A percentile compares a stretch with the other conserved stretches of the same genome.
phyloP scores from a whole-genome alignment of 176 grass and related monocot genomes.

The Aegilops bicornis region DNA sequence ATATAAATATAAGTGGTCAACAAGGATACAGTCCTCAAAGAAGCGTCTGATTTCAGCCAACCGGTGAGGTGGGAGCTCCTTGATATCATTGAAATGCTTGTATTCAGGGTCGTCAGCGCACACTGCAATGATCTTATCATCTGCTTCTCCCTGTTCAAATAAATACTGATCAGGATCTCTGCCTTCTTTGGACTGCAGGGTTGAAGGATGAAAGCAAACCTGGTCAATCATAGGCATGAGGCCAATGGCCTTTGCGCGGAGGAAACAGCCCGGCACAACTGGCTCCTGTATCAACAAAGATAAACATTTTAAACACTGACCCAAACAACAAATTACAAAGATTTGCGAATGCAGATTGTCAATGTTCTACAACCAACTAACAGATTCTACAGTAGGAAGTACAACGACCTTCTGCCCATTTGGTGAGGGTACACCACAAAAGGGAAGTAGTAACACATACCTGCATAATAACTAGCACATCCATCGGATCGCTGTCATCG shows the following conservation, averaged over 20 bases:
- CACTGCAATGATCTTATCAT: constrained; percentile 98
- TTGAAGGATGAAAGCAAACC: constrained; percentile 29
- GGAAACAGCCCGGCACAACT: constrained; percentile 88
- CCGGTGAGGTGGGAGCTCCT: constrained; percentile 93
- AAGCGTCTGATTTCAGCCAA: constrained; percentile 96
- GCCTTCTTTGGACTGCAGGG: neutral
- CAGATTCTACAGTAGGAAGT: neutral
- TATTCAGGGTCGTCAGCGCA: constrained; percentile 99
- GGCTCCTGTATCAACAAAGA: constrained; percentile 61
- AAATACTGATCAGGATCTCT: constrained; percentile 16
- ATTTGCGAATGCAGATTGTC: neutral
- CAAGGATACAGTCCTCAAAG: constrained; percentile 97
- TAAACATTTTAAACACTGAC: neutral
- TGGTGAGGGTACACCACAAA: too few relatives aligned
- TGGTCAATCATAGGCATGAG: constrained; percentile 99
- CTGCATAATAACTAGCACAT: constrained; percentile 99
- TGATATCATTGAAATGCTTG: constrained; percentile 90
- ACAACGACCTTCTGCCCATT: neutral
- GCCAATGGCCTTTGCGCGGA: constrained; percentile 89
- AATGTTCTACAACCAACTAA: neutral
- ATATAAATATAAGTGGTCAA: constrained; percentile 7
- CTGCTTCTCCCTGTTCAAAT: constrained; percentile 75
- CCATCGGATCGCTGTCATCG: constrained; percentile 94
- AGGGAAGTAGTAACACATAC: constrained; percentile 28
- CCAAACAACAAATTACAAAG: neutral